Base-by-base conservation (phyloP, 495 filamentous ascomycete genomes). In the Chaetomium tenue region DNA sequence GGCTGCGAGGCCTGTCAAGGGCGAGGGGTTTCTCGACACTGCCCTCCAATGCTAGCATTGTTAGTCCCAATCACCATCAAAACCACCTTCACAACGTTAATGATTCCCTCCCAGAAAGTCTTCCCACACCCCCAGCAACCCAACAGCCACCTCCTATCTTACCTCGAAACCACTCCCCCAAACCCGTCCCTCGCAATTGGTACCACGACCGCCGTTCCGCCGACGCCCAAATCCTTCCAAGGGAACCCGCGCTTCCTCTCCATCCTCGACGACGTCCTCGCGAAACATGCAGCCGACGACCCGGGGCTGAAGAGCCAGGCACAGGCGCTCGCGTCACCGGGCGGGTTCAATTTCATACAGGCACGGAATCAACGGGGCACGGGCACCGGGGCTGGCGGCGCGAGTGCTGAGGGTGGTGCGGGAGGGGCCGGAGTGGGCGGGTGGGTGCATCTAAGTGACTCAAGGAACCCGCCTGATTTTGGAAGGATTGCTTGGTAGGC, bases 361-460 rank as follows among this genome's bases (percentile, higher is more conserved):
- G 54, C 77, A 74, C 3, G 83, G 77, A 54, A 70, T 58, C 16
- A 82, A 82, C 52, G 69, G 23, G 63, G 67, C n/a, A 59, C 40
- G n/a, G 68, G 65, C 9, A 70, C 70, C 63, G 90, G 88, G 0
- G 88, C 87, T 13, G 88, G 91, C 9, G 90, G 88, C 37, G 91
- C 91, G 3, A 94, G 88, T 70, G 83, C 81, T 3, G 91, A 95
- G 70, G 93, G 93, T 26, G 93, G 92, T 37, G 86, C 83, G 28
- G 93, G 93, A 2, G 90, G 91, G 18, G 91, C 82, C 1, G 92
- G 91, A 0, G 79, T 89, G 58, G 94, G 93, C 23, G 94, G 94
- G 0, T 94, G 89, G 81, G 84, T 97, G 20, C 94, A 98, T 81
- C 81, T 98, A 5, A 93, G 88, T 55, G 94, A 97, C 71, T 70